Evolutionary conservation across 1,284 basidiomycete genomes (phyloP).

Genomic region (Gymnopus androsaceus): DNA sequence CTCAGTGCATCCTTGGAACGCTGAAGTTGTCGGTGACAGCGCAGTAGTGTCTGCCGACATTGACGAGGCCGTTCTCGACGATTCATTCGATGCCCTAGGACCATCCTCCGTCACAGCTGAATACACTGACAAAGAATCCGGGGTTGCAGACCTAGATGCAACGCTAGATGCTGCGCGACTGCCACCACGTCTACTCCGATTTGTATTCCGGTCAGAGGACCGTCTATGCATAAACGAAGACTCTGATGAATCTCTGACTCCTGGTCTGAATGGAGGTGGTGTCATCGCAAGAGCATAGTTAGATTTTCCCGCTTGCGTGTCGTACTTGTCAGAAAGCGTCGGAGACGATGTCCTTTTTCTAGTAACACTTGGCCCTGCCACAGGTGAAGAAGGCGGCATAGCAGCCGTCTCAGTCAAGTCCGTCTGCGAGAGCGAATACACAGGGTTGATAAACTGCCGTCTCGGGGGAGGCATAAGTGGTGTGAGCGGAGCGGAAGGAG

Average conservation of each 20-base stretch:
- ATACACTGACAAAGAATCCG: conserved; percentile 1
- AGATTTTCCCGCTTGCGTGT: conserved; percentile 24
- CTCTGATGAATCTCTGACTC: not conserved
- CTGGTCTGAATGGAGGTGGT: conserved; percentile 36
- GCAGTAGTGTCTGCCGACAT: conserved; percentile 15
- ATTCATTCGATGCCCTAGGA: not conserved
- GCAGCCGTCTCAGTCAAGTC: conserved; percentile 34
- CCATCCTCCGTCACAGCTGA: not conserved
- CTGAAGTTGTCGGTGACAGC: conserved; percentile 69
- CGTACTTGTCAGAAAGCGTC: too few species aligned
- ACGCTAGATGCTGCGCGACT: not conserved
- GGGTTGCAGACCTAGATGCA: not conserved
- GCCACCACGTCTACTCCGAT: not conserved
- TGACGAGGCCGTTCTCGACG: conserved; percentile 15
- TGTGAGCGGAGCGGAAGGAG: conserved; percentile 53
- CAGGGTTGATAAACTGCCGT: conserved; percentile 43
- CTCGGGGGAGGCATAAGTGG: conserved; percentile 67
- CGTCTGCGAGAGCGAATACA: conserved; percentile 58
- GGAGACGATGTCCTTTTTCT: not conserved
- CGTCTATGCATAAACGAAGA: not conserved
- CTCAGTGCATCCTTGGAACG: conserved; percentile 64
- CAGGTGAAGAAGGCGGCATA: conserved; percentile 2
- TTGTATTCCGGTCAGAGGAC: not conserved
- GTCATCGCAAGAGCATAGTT: conserved; percentile 36
- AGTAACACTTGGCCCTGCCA: not conserved